phyloP scores from a whole-genome alignment of 306 rosid species.

The Vicia villosa region DNA sequence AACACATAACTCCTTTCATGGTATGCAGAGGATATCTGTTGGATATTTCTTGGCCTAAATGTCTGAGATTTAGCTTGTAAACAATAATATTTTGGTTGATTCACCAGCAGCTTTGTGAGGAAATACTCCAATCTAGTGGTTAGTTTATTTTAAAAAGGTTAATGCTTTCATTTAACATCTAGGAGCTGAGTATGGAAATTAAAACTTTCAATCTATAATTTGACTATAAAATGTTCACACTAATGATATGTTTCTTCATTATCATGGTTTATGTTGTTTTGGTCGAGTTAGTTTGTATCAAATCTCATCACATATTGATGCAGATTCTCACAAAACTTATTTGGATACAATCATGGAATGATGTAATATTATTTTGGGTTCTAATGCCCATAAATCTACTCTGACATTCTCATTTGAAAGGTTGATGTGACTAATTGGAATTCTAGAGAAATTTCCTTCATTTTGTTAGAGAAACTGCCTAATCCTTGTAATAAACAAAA shows the following conservation, averaged over 20 bases:
- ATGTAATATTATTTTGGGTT: slow-evolving; percentile 25
- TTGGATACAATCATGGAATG: slow-evolving; percentile 21
- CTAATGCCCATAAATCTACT: background rate
- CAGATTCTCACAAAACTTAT: slow-evolving; percentile 1
- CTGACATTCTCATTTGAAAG: background rate
- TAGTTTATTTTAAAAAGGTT: slow-evolving; percentile 41
- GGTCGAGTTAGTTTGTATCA: background rate
- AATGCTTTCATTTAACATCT: slow-evolving; percentile 5
- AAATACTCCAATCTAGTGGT: slow-evolving; percentile 83
- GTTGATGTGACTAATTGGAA: slow-evolving; percentile 23
- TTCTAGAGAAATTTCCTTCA: slow-evolving; percentile 15
- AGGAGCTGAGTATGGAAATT: slow-evolving; percentile 21
- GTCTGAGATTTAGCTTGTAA: slow-evolving; percentile 75
- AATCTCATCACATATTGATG: too few relatives aligned
- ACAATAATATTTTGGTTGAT: slow-evolving; percentile 48
- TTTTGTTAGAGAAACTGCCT: slow-evolving; percentile 12
- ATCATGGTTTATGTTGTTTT: background rate
- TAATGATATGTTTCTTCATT: slow-evolving; percentile 9
- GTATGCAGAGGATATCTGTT: slow-evolving; percentile 73
- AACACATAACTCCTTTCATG: slow-evolving; percentile 21
- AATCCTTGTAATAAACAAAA: background rate
- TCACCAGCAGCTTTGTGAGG: slow-evolving; percentile 53
- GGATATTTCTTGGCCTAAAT: slow-evolving; percentile 74
- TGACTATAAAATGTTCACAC: background rate
- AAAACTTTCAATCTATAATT: slow-evolving; percentile 6